These are phyloP conservation scores for Solanum phureja DNA, from an alignment of 257 asterid species.

Conservation along the genomic window DNA sequence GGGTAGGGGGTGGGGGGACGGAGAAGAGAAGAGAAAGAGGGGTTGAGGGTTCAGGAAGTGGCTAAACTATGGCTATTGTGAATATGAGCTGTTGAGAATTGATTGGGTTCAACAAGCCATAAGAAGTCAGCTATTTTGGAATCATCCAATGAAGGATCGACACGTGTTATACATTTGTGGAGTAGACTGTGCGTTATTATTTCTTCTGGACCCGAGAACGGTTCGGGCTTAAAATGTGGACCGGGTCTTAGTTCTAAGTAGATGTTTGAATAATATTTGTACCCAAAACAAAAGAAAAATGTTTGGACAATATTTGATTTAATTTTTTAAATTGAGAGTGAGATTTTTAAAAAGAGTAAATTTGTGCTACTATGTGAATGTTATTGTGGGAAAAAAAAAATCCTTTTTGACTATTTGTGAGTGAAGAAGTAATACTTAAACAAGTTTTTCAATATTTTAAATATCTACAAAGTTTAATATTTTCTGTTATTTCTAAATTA, in stretches of 20 bases:
- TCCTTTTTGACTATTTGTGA: too few relatives aligned
- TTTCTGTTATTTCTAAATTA: too few relatives aligned
- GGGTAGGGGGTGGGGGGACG: too few relatives aligned
- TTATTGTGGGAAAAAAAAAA: too few relatives aligned
- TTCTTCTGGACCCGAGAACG: not conserved
- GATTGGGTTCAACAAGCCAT: not conserved
- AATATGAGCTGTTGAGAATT: not conserved
- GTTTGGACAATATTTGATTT: too few relatives aligned
- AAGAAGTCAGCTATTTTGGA: not conserved
- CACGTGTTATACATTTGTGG: not conserved
- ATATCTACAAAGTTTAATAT: too few relatives aligned
- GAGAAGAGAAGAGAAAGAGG: not conserved
- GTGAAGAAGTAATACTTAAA: not conserved
- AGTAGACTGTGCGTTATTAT: not conserved
- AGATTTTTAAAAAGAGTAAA: too few relatives aligned
- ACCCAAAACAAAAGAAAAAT: too few relatives aligned
- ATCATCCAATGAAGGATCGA: not conserved
- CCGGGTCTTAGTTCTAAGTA: not conserved
- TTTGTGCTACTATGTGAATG: too few relatives aligned
- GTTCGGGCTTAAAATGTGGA: not conserved
- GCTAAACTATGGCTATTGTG: not conserved
- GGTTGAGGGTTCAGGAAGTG: slow-evolving; percentile 5
- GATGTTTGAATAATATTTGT: too few relatives aligned
- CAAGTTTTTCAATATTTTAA: too few relatives aligned
- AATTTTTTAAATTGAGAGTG: too few relatives aligned